Evolutionary conservation across 805 yeast species (phyloP).

Genomic region (Yarrowia osloensis): DNA sequence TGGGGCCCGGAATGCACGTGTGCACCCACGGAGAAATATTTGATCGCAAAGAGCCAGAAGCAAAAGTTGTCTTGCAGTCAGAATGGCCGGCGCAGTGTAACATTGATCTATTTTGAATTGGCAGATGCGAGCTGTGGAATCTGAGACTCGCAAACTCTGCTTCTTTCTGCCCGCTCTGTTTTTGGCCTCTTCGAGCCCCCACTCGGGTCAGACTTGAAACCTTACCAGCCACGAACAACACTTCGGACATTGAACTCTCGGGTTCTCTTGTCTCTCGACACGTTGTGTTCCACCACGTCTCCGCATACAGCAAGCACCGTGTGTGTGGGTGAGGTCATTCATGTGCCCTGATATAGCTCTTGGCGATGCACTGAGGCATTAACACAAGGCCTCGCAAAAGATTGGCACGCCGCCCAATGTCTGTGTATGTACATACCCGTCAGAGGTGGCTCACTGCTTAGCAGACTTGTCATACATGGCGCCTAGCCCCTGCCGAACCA

Average conservation of each 20-base stretch:
- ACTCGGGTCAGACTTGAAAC: background rate
- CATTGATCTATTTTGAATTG: background rate
- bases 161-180: background rate
- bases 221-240: constrained; percentile 6
- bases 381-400: background rate
- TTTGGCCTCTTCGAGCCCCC: background rate
- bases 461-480: background rate
- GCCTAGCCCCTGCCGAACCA: background rate
- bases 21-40: background rate
- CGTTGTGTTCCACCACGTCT: background rate
- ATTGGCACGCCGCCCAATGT: background rate
- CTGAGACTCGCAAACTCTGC: background rate
- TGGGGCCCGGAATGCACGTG: background rate
- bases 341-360: background rate
- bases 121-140: background rate
- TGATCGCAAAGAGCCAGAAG: background rate
- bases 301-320: background rate
- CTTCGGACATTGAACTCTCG: background rate
- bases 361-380: constrained; percentile 6
- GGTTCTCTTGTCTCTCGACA: background rate
- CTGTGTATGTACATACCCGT: background rate
- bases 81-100: too few species aligned
- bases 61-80: too few species aligned
- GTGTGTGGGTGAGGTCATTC: background rate
- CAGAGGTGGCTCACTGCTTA: too few species aligned